phyloP scores from a whole-genome alignment of 495 filamentous ascomycete genomes.

The Neohortaea acidophila region DNA sequence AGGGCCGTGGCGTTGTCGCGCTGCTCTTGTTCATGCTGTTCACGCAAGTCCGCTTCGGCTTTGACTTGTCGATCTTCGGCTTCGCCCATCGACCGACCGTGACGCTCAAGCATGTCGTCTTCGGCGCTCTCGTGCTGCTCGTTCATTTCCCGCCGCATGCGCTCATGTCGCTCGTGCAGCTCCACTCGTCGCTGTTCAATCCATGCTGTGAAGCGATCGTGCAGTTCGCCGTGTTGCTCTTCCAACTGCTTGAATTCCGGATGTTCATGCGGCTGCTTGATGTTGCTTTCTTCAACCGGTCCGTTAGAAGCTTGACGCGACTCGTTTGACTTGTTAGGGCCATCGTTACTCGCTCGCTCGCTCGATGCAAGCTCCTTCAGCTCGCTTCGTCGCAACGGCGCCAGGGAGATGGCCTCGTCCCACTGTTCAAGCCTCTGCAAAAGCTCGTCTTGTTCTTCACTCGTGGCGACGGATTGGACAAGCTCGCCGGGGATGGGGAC shows the following conservation, averaged over 20 bases:
- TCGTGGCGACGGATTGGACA: slow-evolving; percentile 35
- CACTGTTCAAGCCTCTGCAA: slow-evolving; percentile 41
- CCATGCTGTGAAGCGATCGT: slow-evolving; percentile 42
- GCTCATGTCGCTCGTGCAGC: slow-evolving; percentile 38
- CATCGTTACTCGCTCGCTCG: background rate
- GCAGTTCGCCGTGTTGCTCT: slow-evolving; percentile 40
- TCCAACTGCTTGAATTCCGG: slow-evolving; percentile 36
- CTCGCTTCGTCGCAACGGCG: slow-evolving; percentile 27
- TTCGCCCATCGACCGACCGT: slow-evolving; percentile 36
- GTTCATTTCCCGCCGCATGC: slow-evolving; percentile 29
- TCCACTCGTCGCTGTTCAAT: slow-evolving; percentile 36
- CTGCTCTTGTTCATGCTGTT: slow-evolving; percentile 35
- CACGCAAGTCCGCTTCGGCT: slow-evolving; percentile 49
- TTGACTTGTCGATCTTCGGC: slow-evolving; percentile 61
- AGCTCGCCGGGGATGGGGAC: slow-evolving; percentile 36
- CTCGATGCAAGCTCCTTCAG: background rate
- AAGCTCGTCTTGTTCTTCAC: slow-evolving; percentile 36
- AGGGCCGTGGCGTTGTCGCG: slow-evolving; percentile 52
- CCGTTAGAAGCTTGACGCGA: slow-evolving; percentile 7
- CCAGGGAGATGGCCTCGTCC: slow-evolving; percentile 38
- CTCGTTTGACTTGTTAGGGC: slow-evolving; percentile 10
- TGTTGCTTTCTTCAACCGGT: slow-evolving; percentile 28
- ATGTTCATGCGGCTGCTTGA: slow-evolving; percentile 25
- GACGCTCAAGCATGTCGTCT: slow-evolving; percentile 24
- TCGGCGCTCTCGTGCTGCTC: slow-evolving; percentile 21